Evolutionary conservation across 139 green algal genomes (phyloP).

Genomic region (Astrephomene gubernaculifera): DNA sequence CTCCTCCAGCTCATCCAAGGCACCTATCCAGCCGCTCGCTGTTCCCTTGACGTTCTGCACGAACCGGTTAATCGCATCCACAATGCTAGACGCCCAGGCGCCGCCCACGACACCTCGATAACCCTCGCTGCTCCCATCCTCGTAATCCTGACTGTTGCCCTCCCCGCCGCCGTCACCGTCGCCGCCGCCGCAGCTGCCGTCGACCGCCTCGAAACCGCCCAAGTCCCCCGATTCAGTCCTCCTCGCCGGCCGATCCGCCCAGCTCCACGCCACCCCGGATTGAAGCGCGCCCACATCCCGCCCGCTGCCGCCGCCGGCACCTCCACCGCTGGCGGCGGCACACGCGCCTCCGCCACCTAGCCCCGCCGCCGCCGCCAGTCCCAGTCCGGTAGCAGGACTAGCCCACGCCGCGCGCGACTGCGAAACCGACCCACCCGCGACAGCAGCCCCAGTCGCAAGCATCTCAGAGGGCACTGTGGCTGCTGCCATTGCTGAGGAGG

Average conservation of each 20-base stretch:
- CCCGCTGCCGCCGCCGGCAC: neutral
- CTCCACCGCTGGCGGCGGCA: neutral
- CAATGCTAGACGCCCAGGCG: conserved; percentile 24
- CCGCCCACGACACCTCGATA: neutral
- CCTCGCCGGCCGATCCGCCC: conserved; percentile 11
- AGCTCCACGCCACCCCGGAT: conserved; percentile 16
- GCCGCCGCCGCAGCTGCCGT: neutral
- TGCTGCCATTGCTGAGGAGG: too few species aligned
- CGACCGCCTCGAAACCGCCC: neutral
- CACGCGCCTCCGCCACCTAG: neutral
- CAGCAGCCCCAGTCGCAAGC: too few species aligned
- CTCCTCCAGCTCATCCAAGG: conserved; percentile 27
- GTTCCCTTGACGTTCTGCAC: conserved; percentile 30
- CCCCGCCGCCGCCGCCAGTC: conserved; percentile 14
- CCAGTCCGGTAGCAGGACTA: conserved; percentile 13
- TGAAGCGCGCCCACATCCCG: neutral
- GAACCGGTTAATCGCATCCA: conserved; percentile 19
- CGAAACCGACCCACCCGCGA: too few species aligned
- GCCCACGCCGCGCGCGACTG: neutral
- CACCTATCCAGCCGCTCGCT: conserved; percentile 15
- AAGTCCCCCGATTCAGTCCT: neutral
- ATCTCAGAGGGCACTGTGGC: too few species aligned
- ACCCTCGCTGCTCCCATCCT: neutral
- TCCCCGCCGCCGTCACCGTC: neutral
- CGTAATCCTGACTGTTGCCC: neutral